phyloP scores from a whole-genome alignment of 148 eudicot genomes.

The Pouteria glomerata region DNA sequence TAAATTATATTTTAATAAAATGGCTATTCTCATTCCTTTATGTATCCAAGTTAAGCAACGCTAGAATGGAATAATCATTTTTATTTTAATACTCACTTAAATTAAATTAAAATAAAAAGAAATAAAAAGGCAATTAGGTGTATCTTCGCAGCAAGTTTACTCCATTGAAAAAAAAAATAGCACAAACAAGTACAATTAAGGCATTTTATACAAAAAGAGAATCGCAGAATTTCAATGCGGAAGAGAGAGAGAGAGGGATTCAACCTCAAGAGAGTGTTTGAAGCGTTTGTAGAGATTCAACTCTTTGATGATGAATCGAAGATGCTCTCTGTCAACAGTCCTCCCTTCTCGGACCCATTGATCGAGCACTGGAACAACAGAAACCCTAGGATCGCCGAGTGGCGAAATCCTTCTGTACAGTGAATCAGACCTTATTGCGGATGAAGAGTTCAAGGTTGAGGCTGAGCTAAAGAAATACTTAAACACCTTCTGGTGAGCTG shows the following conservation, averaged over 20 bases:
- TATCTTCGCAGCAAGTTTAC: no score
- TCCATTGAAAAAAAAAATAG: no score
- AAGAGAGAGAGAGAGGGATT: not conserved
- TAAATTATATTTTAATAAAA: no score
- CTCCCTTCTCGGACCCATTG: constrained; percentile 32
- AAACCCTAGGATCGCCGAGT: constrained; percentile 17
- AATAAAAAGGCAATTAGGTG: no score
- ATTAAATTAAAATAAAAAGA: no score
- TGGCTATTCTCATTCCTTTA: no score
- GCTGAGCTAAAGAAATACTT: not conserved
- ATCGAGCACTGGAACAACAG: constrained; percentile 32
- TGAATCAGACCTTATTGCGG: not conserved
- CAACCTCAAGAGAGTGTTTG: constrained; percentile 35
- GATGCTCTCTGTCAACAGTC: not conserved
- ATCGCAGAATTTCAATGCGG: no score
- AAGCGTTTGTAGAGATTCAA: constrained; percentile 12
- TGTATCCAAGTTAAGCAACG: no score
- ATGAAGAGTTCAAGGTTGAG: not conserved
- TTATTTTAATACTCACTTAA: no score
- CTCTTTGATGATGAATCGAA: constrained; percentile 15
- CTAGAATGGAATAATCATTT: no score
- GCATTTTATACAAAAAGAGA: no score
- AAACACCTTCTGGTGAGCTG: not conserved
- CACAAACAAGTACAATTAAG: no score
- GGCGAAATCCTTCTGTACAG: constrained; percentile 28